Base-by-base conservation (phyloP, 2,329 filamentous ascomycete genomes). In the Penicillium occitanis region DNA sequence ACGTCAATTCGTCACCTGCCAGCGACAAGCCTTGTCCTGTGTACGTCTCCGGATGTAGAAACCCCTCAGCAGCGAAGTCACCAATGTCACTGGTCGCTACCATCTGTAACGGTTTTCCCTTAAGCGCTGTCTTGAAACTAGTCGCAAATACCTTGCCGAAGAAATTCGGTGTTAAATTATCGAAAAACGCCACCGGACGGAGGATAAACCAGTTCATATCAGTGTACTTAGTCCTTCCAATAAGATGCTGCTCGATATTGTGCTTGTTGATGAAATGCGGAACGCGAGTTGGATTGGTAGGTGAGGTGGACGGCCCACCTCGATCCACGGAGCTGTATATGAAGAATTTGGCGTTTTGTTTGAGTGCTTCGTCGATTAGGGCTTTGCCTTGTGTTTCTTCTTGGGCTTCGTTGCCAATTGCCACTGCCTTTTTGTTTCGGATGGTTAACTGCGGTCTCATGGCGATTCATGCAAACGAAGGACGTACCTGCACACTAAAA, bases 251-350 rank as follows among this genome's bases (percentile, higher is more conserved):
- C 76, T 91, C 89, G 70, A 90, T 87, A 11, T 82, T 74, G 70
- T 86, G 82, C 73, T 91, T 91, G 70, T 76, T 81, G 66, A 81
- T 81, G 73, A 91, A 91, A 74, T 91, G 87, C 0, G 86, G 85
- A 57, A 90, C 81, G 0, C 80, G 72, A 0, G 87, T 89, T 0
- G 82, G 78, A 4, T 82, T 80, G 71, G 84, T 82, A 57, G 81
- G 83, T 5, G 80, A 81, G 2, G 22, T 76, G 46, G 85, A 82
- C 25, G 14, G 6, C 55, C 87, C 87, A 51, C 87, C 86, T 46
- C 88, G 86, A 68, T 90, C 88, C 30, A 89, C 86, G 62, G 83
- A 86, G 35, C 82, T 85, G 76, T 89, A 90, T 53, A 91, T 83
- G 70, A 90, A 88, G 71, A 87, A 83, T 66, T 82, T 78, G 46